phyloP scores from a whole-genome alignment of 2,329 filamentous ascomycete species.

The Exophiala phaeomuriformis region DNA sequence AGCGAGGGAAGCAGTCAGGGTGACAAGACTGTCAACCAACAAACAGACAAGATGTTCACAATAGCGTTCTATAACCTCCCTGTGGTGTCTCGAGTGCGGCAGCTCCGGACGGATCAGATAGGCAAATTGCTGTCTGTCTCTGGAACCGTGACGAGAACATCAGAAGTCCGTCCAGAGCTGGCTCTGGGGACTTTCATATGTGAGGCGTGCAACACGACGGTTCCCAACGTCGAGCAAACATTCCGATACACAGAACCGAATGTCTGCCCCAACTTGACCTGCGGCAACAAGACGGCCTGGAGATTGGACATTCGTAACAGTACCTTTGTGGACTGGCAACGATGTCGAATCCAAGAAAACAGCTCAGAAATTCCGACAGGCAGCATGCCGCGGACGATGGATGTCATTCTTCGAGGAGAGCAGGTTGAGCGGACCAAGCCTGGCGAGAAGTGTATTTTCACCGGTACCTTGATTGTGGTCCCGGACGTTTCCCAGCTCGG shows the following conservation, averaged over 20 bases:
- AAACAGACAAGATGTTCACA: conserved; percentile 93
- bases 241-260: conserved; percentile 96
- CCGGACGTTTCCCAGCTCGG: conserved; percentile 93
- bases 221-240: conserved; percentile 90
- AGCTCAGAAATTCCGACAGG: conserved; percentile 96
- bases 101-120: conserved; percentile 80
- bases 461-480: conserved; percentile 89
- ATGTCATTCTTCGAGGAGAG: conserved; percentile 90
- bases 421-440: conserved; percentile 97
- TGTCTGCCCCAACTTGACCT: conserved; percentile 82
- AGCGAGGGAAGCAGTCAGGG: conserved; percentile 56
- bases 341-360: conserved; percentile 96
- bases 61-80: conserved; percentile 91
- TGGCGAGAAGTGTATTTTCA: conserved; percentile 97
- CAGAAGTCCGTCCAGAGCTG: conserved; percentile 89
- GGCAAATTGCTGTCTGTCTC: conserved; percentile 92
- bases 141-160: conserved; percentile 91
- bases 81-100: conserved; percentile 75
- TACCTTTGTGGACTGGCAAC: conserved; percentile 98
- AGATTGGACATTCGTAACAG: conserved; percentile 93
- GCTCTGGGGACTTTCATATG: conserved; percentile 89
- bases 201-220: conserved; percentile 73
- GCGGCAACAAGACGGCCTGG: conserved; percentile 88
- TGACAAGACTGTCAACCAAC: conserved; percentile 77
- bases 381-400: conserved; percentile 97